Base-by-base conservation (phyloP, 352 stramenopile species). In the Globisporangium sylvaticum region DNA sequence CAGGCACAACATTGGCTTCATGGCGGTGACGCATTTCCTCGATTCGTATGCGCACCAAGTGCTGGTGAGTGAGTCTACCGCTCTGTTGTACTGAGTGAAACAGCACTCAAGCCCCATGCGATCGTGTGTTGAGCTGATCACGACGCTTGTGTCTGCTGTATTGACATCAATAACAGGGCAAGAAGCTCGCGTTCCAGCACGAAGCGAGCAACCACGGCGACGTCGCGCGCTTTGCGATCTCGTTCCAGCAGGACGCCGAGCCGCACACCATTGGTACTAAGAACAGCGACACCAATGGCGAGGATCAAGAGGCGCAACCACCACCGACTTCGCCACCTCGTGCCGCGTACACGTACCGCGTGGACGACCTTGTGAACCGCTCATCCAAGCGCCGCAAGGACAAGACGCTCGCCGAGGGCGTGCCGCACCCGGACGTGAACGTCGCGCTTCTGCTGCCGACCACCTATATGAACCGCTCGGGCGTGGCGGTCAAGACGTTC, bases 391-490 rank as follows among this genome's bases (percentile, higher is more conserved):
- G 88, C 1, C 81, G 84, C 54, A 91, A 91, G 66, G 81, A 88
- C 25, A 85, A 89, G 42, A 96, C 88, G 48, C 25, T 89, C 55
- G 77, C 74, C 2, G 84, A 94, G 39, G 87, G 88, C 34, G 88
- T 94, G 8, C 84, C 87, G 2, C 87, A 94, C 59, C 70, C 80
- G 6, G 61, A 77, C 32, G 88, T 94, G 37, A 92, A 94, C 64
- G 80, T 95, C 37, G 84, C 87, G 24, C 56, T 94, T 53, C 69
- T 96, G 58, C 72, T 90, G 18, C 88, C 88, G 0, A 83, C 75
- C 8, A 96, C 88, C 9, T 96, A 86, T 70, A 96, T 96, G 88
- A 96, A 96, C 70, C 87, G 86, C 60, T 94, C 84, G 9, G 88
- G 88, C 20, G 83, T 79, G 34, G 81, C 86, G 0, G 88, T 95